Evolutionary conservation across 352 stramenopile genomes (phyloP), one percentile per base, ranked within the genome.

Genomic region (Phytophthora gonapodyides): DNA sequence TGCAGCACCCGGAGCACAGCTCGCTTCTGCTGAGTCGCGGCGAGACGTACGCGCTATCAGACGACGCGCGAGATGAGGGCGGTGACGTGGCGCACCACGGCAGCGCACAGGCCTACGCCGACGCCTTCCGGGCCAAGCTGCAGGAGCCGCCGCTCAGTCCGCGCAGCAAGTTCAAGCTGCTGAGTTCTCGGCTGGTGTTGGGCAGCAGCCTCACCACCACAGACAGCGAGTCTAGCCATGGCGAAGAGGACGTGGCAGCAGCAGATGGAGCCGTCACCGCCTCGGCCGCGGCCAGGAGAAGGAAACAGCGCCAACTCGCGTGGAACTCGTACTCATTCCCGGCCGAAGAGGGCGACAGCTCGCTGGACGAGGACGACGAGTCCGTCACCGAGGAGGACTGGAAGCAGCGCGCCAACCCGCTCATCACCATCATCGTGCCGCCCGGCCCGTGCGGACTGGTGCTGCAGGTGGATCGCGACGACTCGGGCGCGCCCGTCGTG

Each of bases 371-470:
- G 6, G 77, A 83, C 27, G 72, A 79, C 12, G 74, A 68, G 47
- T 71, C 71, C 8, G 56, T 87, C 24, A 84, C 72, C 0, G 80
- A 89, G 36, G 82, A 87, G 43, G 80, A 89, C 61, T 91, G 81
- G 77, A 85, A 91, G 61, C 65, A 73, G 51, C 73, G 75, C 11
- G 78, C 78, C 11, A 82, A 88, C 58, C 76, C 77, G 46, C 73
- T 86, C 46, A 63, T 88, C 9, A 81, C 75, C 24, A 82, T 94
- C 56, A 89, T 88, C 62, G 82, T 94, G 30, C 82, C 84, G 11
- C 82, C 84, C 0, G 84, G 84, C 0, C 82, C 82, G 7, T 91
- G 80, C 15, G 84, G 84, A 3, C 78, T 94, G 38, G 76, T 92
- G 30, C 69, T 94, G 27, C 77, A 89, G 49, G 69, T 85, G 30